phyloP scores from a whole-genome alignment of 2,329 filamentous ascomycete genomes.

The Claviceps quebecensis region DNA sequence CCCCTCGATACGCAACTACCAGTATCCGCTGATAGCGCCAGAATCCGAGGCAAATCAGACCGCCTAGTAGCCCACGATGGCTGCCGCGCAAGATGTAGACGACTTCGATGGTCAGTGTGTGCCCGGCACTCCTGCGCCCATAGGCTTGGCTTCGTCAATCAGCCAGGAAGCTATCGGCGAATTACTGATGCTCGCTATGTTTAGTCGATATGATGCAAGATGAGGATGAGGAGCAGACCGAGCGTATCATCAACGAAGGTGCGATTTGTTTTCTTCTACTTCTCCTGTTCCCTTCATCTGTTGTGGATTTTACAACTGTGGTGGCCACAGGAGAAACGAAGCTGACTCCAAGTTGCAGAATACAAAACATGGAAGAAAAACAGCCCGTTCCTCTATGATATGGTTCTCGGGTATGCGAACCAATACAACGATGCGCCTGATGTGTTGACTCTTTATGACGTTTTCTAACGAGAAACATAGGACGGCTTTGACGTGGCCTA shows the following conservation, averaged over 20 bases:
- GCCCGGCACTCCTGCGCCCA: not conserved
- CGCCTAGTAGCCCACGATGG: constrained; percentile 13
- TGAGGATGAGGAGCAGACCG: constrained; percentile 57
- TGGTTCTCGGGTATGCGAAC: constrained; percentile 60
- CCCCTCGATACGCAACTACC: not conserved
- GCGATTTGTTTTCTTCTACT: constrained; percentile 7
- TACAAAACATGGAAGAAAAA: constrained; percentile 99
- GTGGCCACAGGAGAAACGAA: not conserved
- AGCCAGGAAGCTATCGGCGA: not conserved
- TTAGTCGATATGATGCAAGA: constrained; percentile 37
- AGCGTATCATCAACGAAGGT: constrained; percentile 92
- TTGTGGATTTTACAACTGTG: too few relatives aligned
- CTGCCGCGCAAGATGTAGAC: constrained; percentile 21
- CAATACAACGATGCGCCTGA: not conserved
- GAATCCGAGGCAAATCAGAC: not conserved
- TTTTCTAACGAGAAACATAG: constrained; percentile 24
- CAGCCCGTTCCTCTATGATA: constrained; percentile 92
- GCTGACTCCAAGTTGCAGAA: constrained; percentile 36
- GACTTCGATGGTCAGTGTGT: constrained; percentile 21
- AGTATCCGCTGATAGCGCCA: not conserved
- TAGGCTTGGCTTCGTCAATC: not conserved
- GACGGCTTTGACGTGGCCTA: constrained; percentile 93
- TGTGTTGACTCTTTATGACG: not conserved
- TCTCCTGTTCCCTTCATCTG: not conserved
- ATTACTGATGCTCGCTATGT: constrained; percentile 4